Base-by-base conservation (phyloP, 225 moss, liverwort and hornwort genomes). In the Marchantia paleacea region DNA sequence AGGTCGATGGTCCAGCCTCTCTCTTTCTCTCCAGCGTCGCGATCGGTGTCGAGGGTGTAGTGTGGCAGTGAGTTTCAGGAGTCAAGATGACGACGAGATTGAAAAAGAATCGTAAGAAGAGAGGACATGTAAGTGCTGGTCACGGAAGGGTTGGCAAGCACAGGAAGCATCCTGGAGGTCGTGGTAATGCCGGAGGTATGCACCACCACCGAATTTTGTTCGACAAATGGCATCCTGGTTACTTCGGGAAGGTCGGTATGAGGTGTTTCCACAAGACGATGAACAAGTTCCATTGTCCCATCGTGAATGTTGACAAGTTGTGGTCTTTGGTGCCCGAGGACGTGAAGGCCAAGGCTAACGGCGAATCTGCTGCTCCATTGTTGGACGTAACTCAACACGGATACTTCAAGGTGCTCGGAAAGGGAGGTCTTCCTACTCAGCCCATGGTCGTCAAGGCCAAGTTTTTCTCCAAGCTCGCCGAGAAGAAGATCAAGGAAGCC, bases 81-180 rank as follows among this genome's bases (percentile, higher is more conserved):
- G 76, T 66, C 82, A 75, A 60, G 71, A 86, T 86, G 86, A 83
- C 86, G 72, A 86, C 86, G 55, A 83, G 86, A 72, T 73, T 83
- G 80, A 86, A 86, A 73, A 86, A 86, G 86, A 86, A 86, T 70
- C 64, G 86, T 68, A 86, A 86, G 66, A 86, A 86, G 77, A 83
- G 86, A 75, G 86, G 86, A n/a, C 86, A 86, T 69, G 85, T 86
- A 25, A 86, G 85, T 50, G 85, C 82, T 2, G 85, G 85, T 14
- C 85, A 86, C 25, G 86, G 86, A 66, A 83, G 83, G 24, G 77
- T 86, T 47, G 86, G 86, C 55, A 83, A 86, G 80, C 83, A 86
- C 69, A 64, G 83, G 22, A 86, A 86, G 83, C 86, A 86, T 83
- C 83, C 83, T 39, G 86, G 86, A 80, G 86, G 86, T 78, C 76